phyloP scores from a whole-genome alignment of 2,329 filamentous ascomycete genomes.

The Botrytis elliptica region DNA sequence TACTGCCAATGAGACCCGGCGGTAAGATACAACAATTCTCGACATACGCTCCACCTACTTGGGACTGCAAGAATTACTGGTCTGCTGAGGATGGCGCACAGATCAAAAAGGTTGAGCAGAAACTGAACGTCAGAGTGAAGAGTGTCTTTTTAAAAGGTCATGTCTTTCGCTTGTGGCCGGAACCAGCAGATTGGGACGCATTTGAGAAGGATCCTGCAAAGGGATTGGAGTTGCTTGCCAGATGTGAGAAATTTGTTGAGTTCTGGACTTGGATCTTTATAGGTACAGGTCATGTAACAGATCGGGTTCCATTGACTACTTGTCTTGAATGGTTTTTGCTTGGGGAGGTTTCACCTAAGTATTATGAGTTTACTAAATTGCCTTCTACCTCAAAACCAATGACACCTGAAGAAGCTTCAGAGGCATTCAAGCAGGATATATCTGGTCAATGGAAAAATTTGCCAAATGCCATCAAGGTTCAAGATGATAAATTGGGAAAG shows the following conservation, averaged over 20 bases:
- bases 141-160: neutral
- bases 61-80: neutral
- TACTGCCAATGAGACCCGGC: neutral
- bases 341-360: neutral
- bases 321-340: neutral
- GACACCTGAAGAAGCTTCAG: neutral
- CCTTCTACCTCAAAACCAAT: neutral
- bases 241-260: neutral
- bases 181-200: neutral
- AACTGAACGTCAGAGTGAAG: neutral
- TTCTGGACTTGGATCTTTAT: neutral
- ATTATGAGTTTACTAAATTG: neutral
- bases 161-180: neutral
- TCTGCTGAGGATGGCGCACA: neutral
- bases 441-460: too few species aligned
- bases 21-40: neutral
- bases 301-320: neutral
- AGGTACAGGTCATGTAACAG: rapidly evolving
- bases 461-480: too few species aligned
- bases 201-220: neutral
- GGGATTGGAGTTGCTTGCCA: neutral
- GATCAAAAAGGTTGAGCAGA: neutral
- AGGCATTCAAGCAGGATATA: neutral
- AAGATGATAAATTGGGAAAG: too few species aligned
- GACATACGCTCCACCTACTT: neutral